These are phyloP conservation scores for Ogataea populi-albae DNA, from an alignment of 805 yeast species.

Conservation along the genomic window DNA sequence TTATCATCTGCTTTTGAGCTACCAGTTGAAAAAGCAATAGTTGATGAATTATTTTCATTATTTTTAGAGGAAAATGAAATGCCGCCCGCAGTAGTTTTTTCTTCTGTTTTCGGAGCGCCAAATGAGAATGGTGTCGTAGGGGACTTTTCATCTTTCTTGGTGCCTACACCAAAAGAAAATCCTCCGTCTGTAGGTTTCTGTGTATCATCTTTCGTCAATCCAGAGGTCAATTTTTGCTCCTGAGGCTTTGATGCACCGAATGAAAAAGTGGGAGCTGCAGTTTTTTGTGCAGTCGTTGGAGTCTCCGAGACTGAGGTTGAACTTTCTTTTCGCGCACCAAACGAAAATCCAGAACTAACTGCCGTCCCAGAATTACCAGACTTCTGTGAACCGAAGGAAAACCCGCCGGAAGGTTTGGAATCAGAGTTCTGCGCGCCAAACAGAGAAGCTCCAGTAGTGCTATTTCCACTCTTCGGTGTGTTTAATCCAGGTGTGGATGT, in stretches of 20 bases:
- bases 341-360: no score
- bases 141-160: neutral
- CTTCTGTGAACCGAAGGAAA: no score
- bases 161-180: slow-evolving; percentile 8
- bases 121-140: slow-evolving; percentile 3
- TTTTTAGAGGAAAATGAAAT: slow-evolving; percentile 15
- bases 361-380: no score
- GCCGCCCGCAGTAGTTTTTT: slow-evolving; percentile 16
- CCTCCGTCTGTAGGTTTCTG: slow-evolving; percentile 6
- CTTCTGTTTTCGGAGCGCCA: slow-evolving; percentile 11
- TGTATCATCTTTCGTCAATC: slow-evolving; percentile 8
- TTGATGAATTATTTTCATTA: slow-evolving; percentile 6
- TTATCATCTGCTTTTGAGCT: slow-evolving; percentile 1
- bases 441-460: slow-evolving; percentile 7
- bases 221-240: slow-evolving; percentile 11
- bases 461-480: no score
- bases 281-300: no score
- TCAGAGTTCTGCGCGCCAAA: slow-evolving; percentile 11
- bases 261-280: no score
- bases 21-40: slow-evolving; percentile 4
- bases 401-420: no score
- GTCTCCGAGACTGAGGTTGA: no score
- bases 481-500: no score
- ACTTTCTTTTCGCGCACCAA: no score
- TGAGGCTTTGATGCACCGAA: slow-evolving; percentile 14